A percentile compares a stretch with the other conserved stretches of the same genome.
Evolutionary conservation across 495 filamentous ascomycete species (phyloP).

Genomic region (Cercophora samala): DNA sequence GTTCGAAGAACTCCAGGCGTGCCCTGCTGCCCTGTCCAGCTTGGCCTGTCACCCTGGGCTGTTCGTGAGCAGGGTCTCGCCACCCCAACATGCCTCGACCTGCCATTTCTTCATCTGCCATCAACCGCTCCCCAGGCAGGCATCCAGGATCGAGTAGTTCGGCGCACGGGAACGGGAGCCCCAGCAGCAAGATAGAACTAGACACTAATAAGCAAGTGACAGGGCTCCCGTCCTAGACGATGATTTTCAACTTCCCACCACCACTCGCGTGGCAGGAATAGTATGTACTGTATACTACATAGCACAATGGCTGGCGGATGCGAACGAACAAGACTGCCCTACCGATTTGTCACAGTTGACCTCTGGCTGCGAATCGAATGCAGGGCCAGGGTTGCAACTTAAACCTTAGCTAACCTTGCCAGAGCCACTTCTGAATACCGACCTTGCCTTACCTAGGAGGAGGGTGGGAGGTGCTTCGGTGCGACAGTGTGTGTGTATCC

Average conservation of each 20-base stretch:
- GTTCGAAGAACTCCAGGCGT: conserved; percentile 10
- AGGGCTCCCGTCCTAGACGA: neutral
- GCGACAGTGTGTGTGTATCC: neutral
- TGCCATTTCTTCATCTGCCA: conserved; percentile 3
- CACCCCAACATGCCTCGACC: neutral
- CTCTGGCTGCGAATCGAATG: neutral
- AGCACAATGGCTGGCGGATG: too few relatives aligned
- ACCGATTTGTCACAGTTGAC: neutral
- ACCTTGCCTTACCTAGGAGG: neutral
- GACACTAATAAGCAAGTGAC: neutral
- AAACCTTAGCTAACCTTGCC: neutral
- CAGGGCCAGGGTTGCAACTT: neutral
- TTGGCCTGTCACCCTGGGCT: neutral
- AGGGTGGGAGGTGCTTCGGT: neutral
- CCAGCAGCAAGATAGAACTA: conserved; percentile 9
- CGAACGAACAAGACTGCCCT: neutral
- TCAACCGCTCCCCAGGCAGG: conserved; percentile 2
- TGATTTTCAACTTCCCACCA: neutral
- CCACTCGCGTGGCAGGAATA: too few relatives aligned
- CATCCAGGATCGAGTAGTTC: conserved; percentile 13
- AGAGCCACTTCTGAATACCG: neutral
- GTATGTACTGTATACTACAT: too few relatives aligned
- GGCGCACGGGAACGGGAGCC: conserved; percentile 19
- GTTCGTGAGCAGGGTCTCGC: neutral
- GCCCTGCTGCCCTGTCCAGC: neutral